phyloP scores from a whole-genome alignment of 371 early-diverging fungal species.

The Mucor indicus region DNA sequence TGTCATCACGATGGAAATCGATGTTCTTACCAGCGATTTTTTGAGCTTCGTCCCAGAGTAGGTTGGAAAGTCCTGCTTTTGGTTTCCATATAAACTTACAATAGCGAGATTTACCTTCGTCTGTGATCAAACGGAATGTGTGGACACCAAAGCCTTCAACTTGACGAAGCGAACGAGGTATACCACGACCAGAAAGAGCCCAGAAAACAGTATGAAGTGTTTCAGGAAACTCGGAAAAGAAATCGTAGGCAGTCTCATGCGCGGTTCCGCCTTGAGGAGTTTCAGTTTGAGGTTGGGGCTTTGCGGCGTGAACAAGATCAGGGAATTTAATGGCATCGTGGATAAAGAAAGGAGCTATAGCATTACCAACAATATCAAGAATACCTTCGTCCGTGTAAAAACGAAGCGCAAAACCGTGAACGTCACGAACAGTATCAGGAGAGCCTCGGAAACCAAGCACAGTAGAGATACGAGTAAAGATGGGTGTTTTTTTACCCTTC shows the following conservation, averaged over 20 bases:
- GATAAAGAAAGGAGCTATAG: slow-evolving; percentile 47
- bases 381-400: slow-evolving; percentile 64
- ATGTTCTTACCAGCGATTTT: slow-evolving; percentile 48
- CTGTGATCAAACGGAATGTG: slow-evolving; percentile 49
- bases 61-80: slow-evolving; percentile 33
- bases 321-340: slow-evolving; percentile 48
- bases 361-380: slow-evolving; percentile 50
- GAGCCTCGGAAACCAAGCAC: slow-evolving; percentile 50
- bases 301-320: slow-evolving; percentile 50
- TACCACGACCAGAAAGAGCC: slow-evolving; percentile 45
- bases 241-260: slow-evolving; percentile 51
- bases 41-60: slow-evolving; percentile 52
- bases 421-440: slow-evolving; percentile 55
- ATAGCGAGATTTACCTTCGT: slow-evolving; percentile 34
- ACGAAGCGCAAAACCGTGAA: slow-evolving; percentile 57
- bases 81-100: slow-evolving; percentile 58
- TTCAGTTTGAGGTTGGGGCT: slow-evolving; percentile 46
- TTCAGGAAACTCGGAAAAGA: slow-evolving; percentile 45
- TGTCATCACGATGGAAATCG: slow-evolving; percentile 49
- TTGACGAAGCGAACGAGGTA: slow-evolving; percentile 40
- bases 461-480: slow-evolving; percentile 58
- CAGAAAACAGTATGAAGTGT: slow-evolving; percentile 42
- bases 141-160: slow-evolving; percentile 45
- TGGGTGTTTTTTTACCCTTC: slow-evolving; percentile 46
- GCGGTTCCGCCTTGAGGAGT: slow-evolving; percentile 48